Evolutionary conservation across 306 rosid genomes (phyloP).

Genomic region (Lagenaria siceraria): DNA sequence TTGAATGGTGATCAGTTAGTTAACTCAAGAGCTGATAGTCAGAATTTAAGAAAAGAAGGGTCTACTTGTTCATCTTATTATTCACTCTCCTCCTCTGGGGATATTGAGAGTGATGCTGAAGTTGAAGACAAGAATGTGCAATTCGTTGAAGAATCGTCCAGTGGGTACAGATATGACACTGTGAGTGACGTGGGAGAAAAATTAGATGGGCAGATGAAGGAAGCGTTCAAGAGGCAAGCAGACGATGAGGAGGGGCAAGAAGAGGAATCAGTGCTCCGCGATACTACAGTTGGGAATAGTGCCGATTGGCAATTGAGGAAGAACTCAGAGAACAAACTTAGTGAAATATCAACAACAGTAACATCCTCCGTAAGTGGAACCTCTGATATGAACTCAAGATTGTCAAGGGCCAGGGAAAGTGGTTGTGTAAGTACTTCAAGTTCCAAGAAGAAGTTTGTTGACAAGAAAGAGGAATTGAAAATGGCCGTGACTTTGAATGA

Average conservation of each 20-base stretch:
- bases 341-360: conserved; percentile 26
- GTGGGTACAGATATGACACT: conserved; percentile 25
- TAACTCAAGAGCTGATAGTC: conserved; percentile 21
- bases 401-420: conserved; percentile 23
- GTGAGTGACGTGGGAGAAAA: conserved; percentile 19
- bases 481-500: conserved; percentile 15
- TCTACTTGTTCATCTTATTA: conserved; percentile 85
- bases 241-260: conserved; percentile 8
- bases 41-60: conserved; percentile 32
- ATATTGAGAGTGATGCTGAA: conserved; percentile 48
- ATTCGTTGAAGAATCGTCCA: conserved; percentile 31
- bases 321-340: conserved; percentile 51
- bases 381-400: conserved; percentile 25
- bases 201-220: conserved; percentile 17
- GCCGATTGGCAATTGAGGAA: conserved; percentile 48
- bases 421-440: conserved; percentile 26
- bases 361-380: conserved; percentile 22
- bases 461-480: conserved; percentile 32
- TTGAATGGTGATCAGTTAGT: conserved; percentile 19
- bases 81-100: conserved; percentile 54
- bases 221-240: conserved; percentile 22
- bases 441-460: conserved; percentile 30
- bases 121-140: conserved; percentile 35
- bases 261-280: conserved; percentile 13
- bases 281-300: conserved; percentile 18